Base-by-base conservation (phyloP, 1,284 basidiomycete genomes). In the Singerocomus inundabilis region DNA sequence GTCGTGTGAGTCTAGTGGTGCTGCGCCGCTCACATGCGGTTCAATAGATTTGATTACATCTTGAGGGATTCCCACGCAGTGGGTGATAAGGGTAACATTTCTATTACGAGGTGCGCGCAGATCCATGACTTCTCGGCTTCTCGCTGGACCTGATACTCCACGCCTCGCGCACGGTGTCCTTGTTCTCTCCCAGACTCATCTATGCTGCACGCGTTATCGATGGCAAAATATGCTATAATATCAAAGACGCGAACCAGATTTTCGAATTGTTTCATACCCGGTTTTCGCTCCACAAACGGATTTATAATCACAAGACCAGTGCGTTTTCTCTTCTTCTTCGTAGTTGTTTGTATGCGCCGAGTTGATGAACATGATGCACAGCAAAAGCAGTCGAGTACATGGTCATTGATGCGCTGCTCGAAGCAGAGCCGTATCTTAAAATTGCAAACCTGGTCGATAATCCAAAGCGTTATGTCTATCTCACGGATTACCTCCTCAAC, bases 291-390 rank as follows among this genome's bases (percentile, higher is more conserved):
- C 88, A 91, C 65, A 90, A 90, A 64, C 76, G 75, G 8, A 78
- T 90, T 11, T 91, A 91, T 57, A 84, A 81, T 51, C 88, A 91
- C 64, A 89, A 89, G 66, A 81, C 85, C 5, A 83, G 86, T 82
- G 21, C 18, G 75, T 48, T n/a, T 44, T n/a, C 24, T 36, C n/a
- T 2, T 6, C 13, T 28, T 15, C 1, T 5, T 13, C 1, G 7
- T 31, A 1, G 5, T 3, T 5, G 2, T 32, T 10, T 3, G 12
- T 26, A n/a, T n/a, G n/a, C n/a, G n/a, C n/a, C n/a, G n/a, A n/a
- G n/a, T n/a, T n/a, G n/a, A n/a, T n/a, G n/a, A n/a, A n/a, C n/a
- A n/a, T n/a, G n/a, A n/a, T n/a, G n/a, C 34, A 45, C 60, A 87
- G 87, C 84, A 7, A 84, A 79, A 56, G 81, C 85, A 0, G 83